These are phyloP conservation scores for Salix suchowensis DNA, from an alignment of 345 rosid species.

Conservation along the genomic window DNA sequence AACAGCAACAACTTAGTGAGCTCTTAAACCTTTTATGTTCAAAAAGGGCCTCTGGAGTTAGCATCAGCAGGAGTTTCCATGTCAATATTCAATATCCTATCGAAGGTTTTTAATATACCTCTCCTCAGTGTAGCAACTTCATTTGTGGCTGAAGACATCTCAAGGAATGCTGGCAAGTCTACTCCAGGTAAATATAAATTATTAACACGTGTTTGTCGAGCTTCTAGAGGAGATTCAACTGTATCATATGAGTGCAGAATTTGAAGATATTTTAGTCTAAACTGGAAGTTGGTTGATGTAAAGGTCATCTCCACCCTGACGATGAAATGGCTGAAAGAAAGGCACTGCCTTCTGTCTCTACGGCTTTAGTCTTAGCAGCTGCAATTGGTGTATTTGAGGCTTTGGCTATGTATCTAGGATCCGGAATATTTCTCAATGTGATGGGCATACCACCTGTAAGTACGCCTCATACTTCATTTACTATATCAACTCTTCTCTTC, in stretches of 20 bases:
- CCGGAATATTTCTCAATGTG: constrained; percentile 66
- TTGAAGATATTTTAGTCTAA: background rate
- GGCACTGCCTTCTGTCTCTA: constrained; percentile 82
- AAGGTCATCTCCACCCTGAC: constrained; percentile 10
- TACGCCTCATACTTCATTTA: background rate
- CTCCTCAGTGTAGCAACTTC: constrained; percentile 93
- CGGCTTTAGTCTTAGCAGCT: constrained; percentile 72
- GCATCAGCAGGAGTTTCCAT: constrained; percentile 84
- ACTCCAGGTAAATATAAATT: constrained; percentile 35
- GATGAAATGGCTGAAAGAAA: constrained; percentile 43
- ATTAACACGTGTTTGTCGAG: background rate
- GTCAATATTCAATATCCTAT: constrained; percentile 70
- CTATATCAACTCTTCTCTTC: background rate
- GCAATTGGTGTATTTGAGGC: constrained; percentile 83
- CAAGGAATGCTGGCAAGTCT: constrained; percentile 44
- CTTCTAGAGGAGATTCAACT: constrained; percentile 8
- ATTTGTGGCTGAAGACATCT: constrained; percentile 87
- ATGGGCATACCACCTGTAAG: constrained; percentile 53
- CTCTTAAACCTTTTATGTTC: background rate
- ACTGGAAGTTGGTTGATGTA: constrained; percentile 6
- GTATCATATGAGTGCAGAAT: background rate
- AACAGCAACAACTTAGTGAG: constrained; percentile 1
- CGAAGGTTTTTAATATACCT: constrained; percentile 87
- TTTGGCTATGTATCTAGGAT: constrained; percentile 60
- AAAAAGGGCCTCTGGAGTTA: constrained; percentile 69